These are phyloP conservation scores for Melampsora americana DNA, from an alignment of 1,284 basidiomycete genomes.

Conservation along the genomic window DNA sequence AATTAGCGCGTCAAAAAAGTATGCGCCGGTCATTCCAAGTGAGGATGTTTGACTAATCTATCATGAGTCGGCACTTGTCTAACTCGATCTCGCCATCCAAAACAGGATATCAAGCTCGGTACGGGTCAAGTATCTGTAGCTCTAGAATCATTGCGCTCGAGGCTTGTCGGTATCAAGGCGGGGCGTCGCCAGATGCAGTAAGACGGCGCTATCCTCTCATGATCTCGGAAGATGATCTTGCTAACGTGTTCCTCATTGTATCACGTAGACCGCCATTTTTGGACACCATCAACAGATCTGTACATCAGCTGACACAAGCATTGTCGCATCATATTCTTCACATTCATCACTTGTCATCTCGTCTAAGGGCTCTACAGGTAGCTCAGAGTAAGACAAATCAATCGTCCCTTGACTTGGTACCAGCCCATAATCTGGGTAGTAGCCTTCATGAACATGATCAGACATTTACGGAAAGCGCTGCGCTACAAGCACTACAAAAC, in stretches of 20 bases:
- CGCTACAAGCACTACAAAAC: constrained; percentile 23
- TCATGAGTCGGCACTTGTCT: constrained; percentile 3
- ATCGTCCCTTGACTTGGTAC: neutral
- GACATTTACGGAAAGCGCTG: constrained; percentile 18
- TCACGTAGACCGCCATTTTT: constrained; percentile 27
- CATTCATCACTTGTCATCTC: constrained; percentile 23
- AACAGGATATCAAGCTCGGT: constrained; percentile 40
- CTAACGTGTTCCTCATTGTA: neutral
- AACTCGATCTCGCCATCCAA: neutral
- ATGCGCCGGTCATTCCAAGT: constrained; percentile 32
- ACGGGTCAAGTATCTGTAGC: constrained; percentile 38
- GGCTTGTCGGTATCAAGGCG: constrained; percentile 11
- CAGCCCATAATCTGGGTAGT: neutral
- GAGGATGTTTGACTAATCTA: neutral
- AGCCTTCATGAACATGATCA: neutral
- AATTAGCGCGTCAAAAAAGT: constrained; percentile 37
- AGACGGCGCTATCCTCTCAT: neutral
- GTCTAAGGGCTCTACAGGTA: constrained; percentile 1
- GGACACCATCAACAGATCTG: constrained; percentile 40
- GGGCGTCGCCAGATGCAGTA: constrained; percentile 24
- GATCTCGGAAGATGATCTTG: neutral
- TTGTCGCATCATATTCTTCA: constrained; percentile 38
- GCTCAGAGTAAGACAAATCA: constrained; percentile 9
- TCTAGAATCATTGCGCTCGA: constrained; percentile 25
- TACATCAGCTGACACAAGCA: constrained; percentile 19